Evolutionary conservation across 805 yeast genomes (phyloP), one percentile per base, ranked within the genome.

Genomic region (Ogataea nonfermentans): DNA sequence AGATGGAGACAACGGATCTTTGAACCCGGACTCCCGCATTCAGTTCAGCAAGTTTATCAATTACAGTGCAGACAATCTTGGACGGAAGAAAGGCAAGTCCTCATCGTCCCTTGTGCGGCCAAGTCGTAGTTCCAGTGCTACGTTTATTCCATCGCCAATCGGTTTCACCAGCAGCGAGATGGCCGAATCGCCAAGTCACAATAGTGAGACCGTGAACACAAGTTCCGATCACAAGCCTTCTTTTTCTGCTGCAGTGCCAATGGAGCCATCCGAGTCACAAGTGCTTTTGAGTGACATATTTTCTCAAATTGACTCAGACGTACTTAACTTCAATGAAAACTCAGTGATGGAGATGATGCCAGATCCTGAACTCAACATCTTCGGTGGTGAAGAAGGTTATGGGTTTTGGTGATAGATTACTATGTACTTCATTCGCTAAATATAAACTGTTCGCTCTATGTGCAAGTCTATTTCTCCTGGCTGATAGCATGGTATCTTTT

Each of bases 401-500:
- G 59, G 57, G 23, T 56, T 56, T 37, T 56, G 61, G 61, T 56
- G 35, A 44, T 15, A 15, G n/a, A 15, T 17, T 10, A 26, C 22
- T 19, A 19, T 19, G 22, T 19, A 19, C 22, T 19, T 19, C 22
- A 19, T 5, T 19, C 22, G 22, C 22, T 19, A 19, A 19, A 19
- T 19, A 19, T 31, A 24, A 14, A n/a, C 19, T 23, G 31, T 25
- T 37, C 41, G 41, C 41, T 37, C 41, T 37, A 37, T 37, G 31
- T 17, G 32, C 41, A 26, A 14, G 33, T 24, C 26, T 24, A 35
- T 30, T 32, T 47, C 15, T 45, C 51, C 46, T 53, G 51, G 37
- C 57, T 51, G 50, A 85, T 73, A 29, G 96, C 95, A 56, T 90
- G 97, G 67, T 93, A 93, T 61, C 99, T 78, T 73, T 91, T 93